Evolutionary conservation across 192 early-diverging fungal species (phyloP).

Genomic region (Piromyces finnis): DNA sequence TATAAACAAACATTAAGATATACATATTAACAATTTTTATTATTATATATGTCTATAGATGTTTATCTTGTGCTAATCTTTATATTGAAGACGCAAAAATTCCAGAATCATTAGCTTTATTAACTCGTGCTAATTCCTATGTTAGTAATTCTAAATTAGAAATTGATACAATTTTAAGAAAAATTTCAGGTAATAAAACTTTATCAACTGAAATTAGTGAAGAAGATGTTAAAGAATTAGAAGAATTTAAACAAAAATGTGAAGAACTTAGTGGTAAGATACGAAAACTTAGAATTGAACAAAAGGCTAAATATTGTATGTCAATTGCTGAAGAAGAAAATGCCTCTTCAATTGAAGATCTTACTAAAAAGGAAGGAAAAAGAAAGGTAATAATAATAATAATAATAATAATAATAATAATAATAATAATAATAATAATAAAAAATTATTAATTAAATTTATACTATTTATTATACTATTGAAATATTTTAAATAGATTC

Average conservation of each 20-base stretch:
- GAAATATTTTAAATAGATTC: neutral
- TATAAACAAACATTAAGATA: too few species aligned
- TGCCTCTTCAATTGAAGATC: neutral
- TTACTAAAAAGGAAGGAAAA: neutral
- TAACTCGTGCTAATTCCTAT: conserved; percentile 29
- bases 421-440: neutral
- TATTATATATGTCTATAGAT: conserved; percentile 6
- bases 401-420: too few species aligned
- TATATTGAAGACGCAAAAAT: conserved; percentile 19
- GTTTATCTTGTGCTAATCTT: conserved; percentile 24
- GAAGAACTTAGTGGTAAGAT: conserved; percentile 11
- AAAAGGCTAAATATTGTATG: conserved; percentile 10
- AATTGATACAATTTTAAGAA: conserved; percentile 9
- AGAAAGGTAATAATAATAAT: neutral
- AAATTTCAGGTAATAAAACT: conserved; percentile 12
- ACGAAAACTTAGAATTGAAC: conserved; percentile 8
- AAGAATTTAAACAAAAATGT: conserved; percentile 9
- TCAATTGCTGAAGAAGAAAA: neutral
- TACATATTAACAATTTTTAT: too few species aligned
- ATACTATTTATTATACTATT: too few species aligned
- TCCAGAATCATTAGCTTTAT: conserved; percentile 35
- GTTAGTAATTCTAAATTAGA: conserved; percentile 25
- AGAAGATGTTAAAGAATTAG: conserved; percentile 17
- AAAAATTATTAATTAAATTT: neutral
- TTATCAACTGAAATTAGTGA: conserved; percentile 22